Evolutionary conservation across 2,329 filamentous ascomycete species (phyloP), one percentile per base, ranked within the genome.

Genomic region (Alternaria sp.): DNA sequence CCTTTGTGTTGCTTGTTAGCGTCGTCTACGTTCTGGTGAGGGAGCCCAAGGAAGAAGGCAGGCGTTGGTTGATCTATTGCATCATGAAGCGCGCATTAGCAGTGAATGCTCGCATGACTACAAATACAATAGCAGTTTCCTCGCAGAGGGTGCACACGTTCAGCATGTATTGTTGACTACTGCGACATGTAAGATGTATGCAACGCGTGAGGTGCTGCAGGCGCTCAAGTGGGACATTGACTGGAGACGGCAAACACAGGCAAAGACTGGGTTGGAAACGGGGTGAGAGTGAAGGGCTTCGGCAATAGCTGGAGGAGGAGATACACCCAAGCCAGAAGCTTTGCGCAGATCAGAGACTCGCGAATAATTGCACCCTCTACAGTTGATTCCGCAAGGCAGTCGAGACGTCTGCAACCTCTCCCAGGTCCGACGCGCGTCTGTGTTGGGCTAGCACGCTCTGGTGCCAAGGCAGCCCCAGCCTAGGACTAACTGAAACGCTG

Each of bases 21-120:
- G 53, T 60, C 21, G 58, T 65, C 11, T 37, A 63, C 55, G 63
- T 65, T 66, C 28, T 51, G 64, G 62, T 65, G 62, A 44, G 55
- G 51, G 37, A 41, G 59, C 37, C 51, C 33, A 55, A 62, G 61
- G 58, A 55, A 59, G 66, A 60, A 62, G 58, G 51, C 58, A 58
- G 70, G 70, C 71, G 74, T 73, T 74, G 66, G 53, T 68, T 71
- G 64, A 69, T 61, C 54, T 69, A 70, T 71, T 76, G 75, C 74
- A 76, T 77, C 74, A 74, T 71, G 69, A 12, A 68, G 70, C 60
- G 61, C 59, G 63, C 57, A 50, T 67, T 68, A 25, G 61, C 60
- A 64, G 63, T 70, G 70, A 66, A 72, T 67, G 57, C 61, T 63
- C 60, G 63, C 71, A 72, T 71, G 65, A 73, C 73, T 70, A 64